Base-by-base conservation (phyloP, 2,329 filamentous ascomycete genomes). In the Aspergillus latus region DNA sequence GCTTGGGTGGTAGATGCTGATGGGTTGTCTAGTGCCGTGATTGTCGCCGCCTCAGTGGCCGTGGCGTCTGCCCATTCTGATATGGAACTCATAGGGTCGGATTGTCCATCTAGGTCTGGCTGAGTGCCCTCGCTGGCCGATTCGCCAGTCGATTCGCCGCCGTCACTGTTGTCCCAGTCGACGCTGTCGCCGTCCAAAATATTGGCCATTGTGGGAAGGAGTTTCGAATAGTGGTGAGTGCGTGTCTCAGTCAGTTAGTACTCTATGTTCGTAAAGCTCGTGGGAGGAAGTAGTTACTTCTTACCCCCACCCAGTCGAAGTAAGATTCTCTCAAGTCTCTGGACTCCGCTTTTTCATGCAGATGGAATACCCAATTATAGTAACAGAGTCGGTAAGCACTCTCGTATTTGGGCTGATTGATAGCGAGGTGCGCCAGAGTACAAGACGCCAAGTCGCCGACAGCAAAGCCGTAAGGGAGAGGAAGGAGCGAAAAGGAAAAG, bases 401-500 rank as follows among this genome's bases (percentile, higher is more conserved):
- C 30, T 54, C 52, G 46, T 54, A 45, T 49, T 28, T 7, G 44
- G 40, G 39, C 34, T 34, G 21, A 10, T 51, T 30, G 4, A 51
- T 32, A 39, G 43, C 15, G 40, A n/a, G 16, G 21, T 36, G 21
- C 34, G 21, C 21, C 13, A 37, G 30, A 28, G 21, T 15, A 13
- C 34, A 49, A 52, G 32, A 36, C 7, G 28, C 30, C 8, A 42
- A 37, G 13, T 28, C 4, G 29, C n/a, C 9, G n/a, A 37, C 43
- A 56, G 16, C 10, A 44, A n/a, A 54, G 48, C 26, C 32, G 28
- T 8, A 32, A 51, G 11, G 37, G 26, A 42, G 15, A 44, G 50
- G 29, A 40, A 52, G 40, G 48, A 43, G 46, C 26, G 34, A 53
- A 42, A 52, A 52, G 50, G 43, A 42, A 28, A 44, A 34, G 39